Conservation (phyloP, 495 filamentous ascomycete genomes). For the Talaromyces liani region DNA sequence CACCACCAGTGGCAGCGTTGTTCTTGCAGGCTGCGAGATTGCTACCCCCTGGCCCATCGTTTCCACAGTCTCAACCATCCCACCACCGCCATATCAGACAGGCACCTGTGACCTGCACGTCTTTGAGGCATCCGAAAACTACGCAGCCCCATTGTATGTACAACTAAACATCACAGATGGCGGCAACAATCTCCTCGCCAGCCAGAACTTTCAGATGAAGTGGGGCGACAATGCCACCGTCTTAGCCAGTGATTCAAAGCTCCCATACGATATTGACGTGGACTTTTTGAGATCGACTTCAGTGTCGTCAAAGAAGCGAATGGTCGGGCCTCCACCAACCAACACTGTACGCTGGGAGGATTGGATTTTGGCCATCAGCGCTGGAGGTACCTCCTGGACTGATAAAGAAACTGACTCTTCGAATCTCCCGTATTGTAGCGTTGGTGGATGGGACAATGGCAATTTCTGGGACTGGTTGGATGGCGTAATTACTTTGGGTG, state of each 20-base stretch:
- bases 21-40: conserved; percentile 2
- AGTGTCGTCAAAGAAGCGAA: neutral
- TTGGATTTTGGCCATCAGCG: neutral
- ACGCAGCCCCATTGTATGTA: neutral
- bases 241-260: neutral
- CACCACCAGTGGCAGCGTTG: neutral
- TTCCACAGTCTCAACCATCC: conserved; percentile 2
- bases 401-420: conserved; percentile 1
- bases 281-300: neutral
- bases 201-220: neutral
- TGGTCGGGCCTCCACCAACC: neutral
- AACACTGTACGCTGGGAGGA: conserved; percentile 1
- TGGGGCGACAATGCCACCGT: conserved; percentile 1
- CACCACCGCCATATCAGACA: conserved; percentile 1
- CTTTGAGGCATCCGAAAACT: conserved; percentile 2
- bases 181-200: neutral
- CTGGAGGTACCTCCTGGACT: neutral
- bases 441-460: conserved; percentile 6
- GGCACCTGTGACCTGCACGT: neutral
- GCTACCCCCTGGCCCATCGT: neutral
- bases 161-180: conserved; percentile 1
- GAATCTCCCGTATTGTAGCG: conserved; percentile 1
- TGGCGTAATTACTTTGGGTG: neutral
- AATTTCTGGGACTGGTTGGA: conserved; percentile 6
- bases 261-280: conserved; percentile 1